Evolutionary conservation across 345 rosid genomes (phyloP).

Genomic region (Sapria himalayana): DNA sequence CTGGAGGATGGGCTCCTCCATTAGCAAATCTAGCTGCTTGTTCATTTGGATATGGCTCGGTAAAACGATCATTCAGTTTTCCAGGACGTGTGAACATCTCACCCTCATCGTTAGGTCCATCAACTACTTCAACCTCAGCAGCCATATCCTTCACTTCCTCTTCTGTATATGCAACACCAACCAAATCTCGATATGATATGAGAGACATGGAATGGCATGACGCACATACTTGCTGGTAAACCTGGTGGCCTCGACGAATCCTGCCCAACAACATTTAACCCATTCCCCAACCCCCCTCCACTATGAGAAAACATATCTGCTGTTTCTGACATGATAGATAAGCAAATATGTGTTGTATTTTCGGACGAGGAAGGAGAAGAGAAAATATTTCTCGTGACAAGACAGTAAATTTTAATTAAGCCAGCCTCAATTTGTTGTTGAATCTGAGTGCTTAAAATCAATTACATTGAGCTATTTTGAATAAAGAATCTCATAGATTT

Average conservation of each 20-base stretch:
- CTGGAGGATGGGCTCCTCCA: conserved; percentile 99
- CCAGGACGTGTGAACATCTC: conserved; percentile 98
- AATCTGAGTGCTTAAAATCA: no score
- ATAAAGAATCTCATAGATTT: no score
- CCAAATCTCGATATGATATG: conserved; percentile 78
- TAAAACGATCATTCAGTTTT: conserved; percentile 90
- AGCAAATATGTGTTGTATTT: no score
- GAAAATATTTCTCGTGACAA: no score
- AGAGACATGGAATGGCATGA: conserved; percentile 99
- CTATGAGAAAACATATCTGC: no score
- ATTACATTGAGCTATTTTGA: no score
- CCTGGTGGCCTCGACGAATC: conserved; percentile 99
- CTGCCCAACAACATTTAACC: conserved; percentile 23
- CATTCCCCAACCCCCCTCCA: no score
- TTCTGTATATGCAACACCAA: conserved; percentile 96
- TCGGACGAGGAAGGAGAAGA: no score
- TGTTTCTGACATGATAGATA: no score
- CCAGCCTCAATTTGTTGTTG: no score
- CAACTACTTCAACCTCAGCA: conserved; percentile 92
- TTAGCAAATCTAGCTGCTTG: conserved; percentile 97
- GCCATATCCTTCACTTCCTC: conserved; percentile 98
- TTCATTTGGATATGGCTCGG: conserved; percentile 82
- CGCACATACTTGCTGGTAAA: conserved; percentile 92
- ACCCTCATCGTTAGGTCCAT: conserved; percentile 99
- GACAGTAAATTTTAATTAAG: no score